Evolutionary conservation across 352 stramenopile genomes (phyloP).

Genomic region (Globisporangium nagaii): DNA sequence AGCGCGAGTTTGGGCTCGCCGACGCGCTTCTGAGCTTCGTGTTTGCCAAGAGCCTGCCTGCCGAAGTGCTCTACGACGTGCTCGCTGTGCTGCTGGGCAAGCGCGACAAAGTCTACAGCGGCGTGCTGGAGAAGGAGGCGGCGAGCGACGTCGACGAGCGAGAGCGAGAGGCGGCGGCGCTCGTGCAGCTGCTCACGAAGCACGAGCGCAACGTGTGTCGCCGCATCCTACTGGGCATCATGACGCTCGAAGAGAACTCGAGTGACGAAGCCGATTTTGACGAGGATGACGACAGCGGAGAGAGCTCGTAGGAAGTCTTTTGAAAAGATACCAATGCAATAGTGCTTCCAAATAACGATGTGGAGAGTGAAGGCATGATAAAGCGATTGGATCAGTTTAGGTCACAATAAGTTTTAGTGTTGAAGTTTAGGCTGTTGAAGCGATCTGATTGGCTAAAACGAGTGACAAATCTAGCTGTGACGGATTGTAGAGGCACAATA

Average conservation of each 20-base stretch:
- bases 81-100: slow-evolving; percentile 50
- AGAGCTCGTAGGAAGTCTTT: no score
- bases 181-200: slow-evolving; percentile 24
- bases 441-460: no score
- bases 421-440: no score
- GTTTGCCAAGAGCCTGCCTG: slow-evolving; percentile 37
- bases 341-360: no score
- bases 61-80: slow-evolving; percentile 63
- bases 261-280: slow-evolving; percentile 32
- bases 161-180: background rate
- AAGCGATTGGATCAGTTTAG: no score
- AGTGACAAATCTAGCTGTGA: no score
- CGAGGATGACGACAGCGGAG: slow-evolving; percentile 6
- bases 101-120: slow-evolving; percentile 64
- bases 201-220: slow-evolving; percentile 56
- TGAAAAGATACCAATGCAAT: no score
- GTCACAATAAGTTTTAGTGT: no score
- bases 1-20: slow-evolving; percentile 51
- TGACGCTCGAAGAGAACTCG: slow-evolving; percentile 55
- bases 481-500: no score
- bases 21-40: slow-evolving; percentile 66
- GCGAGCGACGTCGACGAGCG: background rate
- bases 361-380: no score
- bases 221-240: slow-evolving; percentile 53
- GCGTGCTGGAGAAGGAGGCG: slow-evolving; percentile 18